Evolutionary conservation across 257 asterid genomes (phyloP).

Genomic region (Ballota nigra): DNA sequence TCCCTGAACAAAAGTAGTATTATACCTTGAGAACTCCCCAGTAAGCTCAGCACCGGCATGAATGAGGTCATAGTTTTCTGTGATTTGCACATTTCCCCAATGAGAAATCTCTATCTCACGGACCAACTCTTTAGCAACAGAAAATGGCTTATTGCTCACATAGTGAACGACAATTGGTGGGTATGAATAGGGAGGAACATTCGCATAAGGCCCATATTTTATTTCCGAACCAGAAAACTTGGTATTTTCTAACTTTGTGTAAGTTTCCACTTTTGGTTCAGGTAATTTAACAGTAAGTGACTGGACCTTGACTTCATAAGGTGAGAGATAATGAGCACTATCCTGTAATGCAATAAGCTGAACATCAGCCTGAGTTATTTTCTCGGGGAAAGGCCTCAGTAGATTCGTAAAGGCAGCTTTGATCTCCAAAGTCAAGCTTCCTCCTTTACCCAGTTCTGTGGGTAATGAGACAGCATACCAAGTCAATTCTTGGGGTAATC

Average conservation of each 20-base stretch:
- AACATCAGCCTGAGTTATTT: slow-evolving; percentile 82
- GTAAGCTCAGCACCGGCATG: slow-evolving; percentile 82
- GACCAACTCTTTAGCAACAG: slow-evolving; percentile 77
- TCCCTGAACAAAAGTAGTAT: not conserved
- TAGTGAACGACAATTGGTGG: slow-evolving; percentile 65
- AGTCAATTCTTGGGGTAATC: slow-evolving; percentile 62
- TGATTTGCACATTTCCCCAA: slow-evolving; percentile 97
- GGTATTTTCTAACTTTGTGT: slow-evolving; percentile 81
- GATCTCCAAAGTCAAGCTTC: slow-evolving; percentile 70
- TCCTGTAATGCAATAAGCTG: slow-evolving; percentile 87
- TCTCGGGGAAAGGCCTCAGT: slow-evolving; percentile 86
- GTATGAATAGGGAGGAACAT: slow-evolving; percentile 68
- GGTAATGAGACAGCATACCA: slow-evolving; percentile 78
- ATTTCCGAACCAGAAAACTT: slow-evolving; percentile 88
- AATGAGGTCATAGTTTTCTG: slow-evolving; percentile 75
- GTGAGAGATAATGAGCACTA: slow-evolving; percentile 79
- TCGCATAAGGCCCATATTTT: slow-evolving; percentile 90
- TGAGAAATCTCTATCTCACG: slow-evolving; percentile 96
- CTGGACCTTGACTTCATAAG: slow-evolving; percentile 74
- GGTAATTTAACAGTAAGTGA: slow-evolving; percentile 74
- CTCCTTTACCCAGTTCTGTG: slow-evolving; percentile 69
- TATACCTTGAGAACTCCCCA: slow-evolving; percentile 96
- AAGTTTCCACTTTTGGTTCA: slow-evolving; percentile 84
- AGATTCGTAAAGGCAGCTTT: slow-evolving; percentile 63
- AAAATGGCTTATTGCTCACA: slow-evolving; percentile 69